Base-by-base conservation (phyloP, 345 rosid species). In the Triadica sebifera region DNA sequence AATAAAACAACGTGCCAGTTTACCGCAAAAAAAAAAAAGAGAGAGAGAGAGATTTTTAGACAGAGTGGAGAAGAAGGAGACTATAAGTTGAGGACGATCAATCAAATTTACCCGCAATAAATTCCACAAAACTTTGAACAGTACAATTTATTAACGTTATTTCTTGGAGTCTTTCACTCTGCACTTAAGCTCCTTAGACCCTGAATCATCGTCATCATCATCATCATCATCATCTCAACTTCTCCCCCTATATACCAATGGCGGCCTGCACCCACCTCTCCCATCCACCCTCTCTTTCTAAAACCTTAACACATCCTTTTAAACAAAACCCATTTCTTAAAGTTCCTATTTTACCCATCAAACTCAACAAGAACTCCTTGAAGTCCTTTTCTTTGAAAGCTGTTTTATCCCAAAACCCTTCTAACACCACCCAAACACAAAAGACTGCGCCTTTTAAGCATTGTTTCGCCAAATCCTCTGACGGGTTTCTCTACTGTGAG, bases 401-500 rank as follows among this genome's bases (percentile, higher is more conserved):
- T 70, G 86, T 80, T 75, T 60, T 88, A 17, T 88, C 97, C 12
- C 88, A 86, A 72, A 82, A 77, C 86, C 71, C 85, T 22, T 49
- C 81, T 49, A 79, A 80, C 70, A 76, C 78, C 71, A 71, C 87
- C 41, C 56, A 58, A 3, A 61, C 84, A 52, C 63, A 74, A 3
- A 46, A 71, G 19, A 38, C 87, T 7, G 38, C 75, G n/a, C 20
- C 73, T 10, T 89, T 91, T 69, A 71, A 87, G 67, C 98, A 93
- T 75, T 95, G 98, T 76, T 95, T 95, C 82, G 69, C 85, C 63
- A 95, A 87, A 79, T 85, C 94, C 9, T 12, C 81, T 4, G 99
- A 93, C 82, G 99, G 96, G 52, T 93, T 85, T 46, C 96, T 93
- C 70, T 86, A 85, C 79, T 95, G 99, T 57, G 99, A 95, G 81